These are phyloP conservation scores for Calocybe cyanea DNA, from an alignment of 768 basidiomycete genomes.

Conservation along the genomic window DNA sequence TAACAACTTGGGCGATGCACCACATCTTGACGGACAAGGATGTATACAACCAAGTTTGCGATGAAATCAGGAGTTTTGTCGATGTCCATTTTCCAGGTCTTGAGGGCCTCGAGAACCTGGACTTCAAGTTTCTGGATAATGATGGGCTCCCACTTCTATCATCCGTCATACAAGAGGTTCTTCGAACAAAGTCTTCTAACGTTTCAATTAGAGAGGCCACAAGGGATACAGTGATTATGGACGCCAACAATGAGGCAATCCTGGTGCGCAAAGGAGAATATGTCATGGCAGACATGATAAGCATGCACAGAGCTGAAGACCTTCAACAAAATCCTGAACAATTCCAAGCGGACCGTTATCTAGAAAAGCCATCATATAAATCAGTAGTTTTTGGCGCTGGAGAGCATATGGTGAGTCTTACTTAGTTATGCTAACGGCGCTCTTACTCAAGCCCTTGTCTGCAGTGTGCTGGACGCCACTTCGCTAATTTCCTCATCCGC, in stretches of 20 bases:
- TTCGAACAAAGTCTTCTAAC: not conserved
- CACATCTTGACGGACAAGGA: constrained; percentile 1
- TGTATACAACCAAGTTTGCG: not conserved
- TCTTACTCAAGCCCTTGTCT: no score
- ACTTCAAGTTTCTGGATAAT: not conserved
- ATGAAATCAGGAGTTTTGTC: constrained; percentile 1
- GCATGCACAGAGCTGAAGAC: not conserved
- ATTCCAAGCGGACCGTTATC: not conserved
- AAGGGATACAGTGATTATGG: constrained; percentile 1
- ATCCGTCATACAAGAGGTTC: constrained; percentile 1
- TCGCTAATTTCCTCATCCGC: not conserved
- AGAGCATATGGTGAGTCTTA: not conserved
- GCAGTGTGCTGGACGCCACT: constrained; percentile 3
- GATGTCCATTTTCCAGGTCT: not conserved
- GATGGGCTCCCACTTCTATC: not conserved
- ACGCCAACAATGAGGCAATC: not conserved
- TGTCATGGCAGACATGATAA: not conserved
- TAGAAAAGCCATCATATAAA: not conserved
- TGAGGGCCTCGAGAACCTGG: not conserved
- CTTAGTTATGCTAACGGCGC: not conserved
- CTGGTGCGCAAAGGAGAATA: not conserved
- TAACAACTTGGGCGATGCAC: not conserved
- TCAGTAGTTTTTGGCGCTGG: constrained; percentile 1
- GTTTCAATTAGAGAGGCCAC: not conserved
- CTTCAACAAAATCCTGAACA: not conserved